Evolutionary conservation across 768 basidiomycete species (phyloP), one percentile per base, ranked within the genome.

Genomic region (Dendrothele bispora): DNA sequence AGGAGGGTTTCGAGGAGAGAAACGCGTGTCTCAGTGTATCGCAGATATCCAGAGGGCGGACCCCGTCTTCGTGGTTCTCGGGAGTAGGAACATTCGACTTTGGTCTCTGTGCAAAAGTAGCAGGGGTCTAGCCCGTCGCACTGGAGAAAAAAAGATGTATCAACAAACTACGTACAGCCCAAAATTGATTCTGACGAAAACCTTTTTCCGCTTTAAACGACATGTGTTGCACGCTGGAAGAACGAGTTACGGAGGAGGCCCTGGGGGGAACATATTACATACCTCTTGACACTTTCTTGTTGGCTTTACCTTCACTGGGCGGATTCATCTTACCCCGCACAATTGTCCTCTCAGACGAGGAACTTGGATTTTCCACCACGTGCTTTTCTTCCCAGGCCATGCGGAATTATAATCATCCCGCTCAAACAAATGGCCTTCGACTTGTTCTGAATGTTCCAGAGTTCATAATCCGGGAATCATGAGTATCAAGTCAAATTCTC

Each of bases 91-190:
- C 63, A 65, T 44, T 65, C 61, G 34, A 61, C 39, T 29, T 55
- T 55, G 25, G 58, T 61, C 24, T 63, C 61, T 11, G 56, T 57
- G 48, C 63, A 65, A 41, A 63, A 63, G 5, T 59, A 49, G 34
- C 63, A 65, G 17, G 63, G 63, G 35, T 61, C 60, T 41, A 61
- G 60, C 21, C 63, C 63, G 37, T 65, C 59, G 41, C 63, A 65
- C 61, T 63, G 30, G n/a, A 21, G n/a, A 4, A 20, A 50, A 15
- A 29, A 29, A 28, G 26, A 28, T 30, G 43, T 21, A 44, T 44
- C 43, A 29, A 21, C 39, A 17, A 29, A 20, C 22, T 28, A 20
- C 2, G 7, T 11, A 10, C 18, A 14, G 15, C 21, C 30, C 21
- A 24, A 14, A 4, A 25, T 44, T 4, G 8, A 30, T 27, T n/a